Base-by-base conservation (phyloP, 179 eudicot genomes). In the Pouteria campechiana region DNA sequence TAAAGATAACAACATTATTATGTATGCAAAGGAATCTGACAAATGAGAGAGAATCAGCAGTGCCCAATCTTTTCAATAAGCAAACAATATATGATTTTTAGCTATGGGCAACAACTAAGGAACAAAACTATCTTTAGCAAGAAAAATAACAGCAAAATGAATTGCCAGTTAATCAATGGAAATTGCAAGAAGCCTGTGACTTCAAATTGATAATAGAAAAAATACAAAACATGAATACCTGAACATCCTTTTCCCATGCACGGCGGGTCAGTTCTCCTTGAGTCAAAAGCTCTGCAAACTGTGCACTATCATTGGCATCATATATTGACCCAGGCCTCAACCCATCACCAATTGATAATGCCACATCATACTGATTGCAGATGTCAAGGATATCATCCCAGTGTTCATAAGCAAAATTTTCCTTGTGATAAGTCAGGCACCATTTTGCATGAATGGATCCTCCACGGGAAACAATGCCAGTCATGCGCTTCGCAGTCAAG, bases 401-500 rank as follows among this genome's bases (percentile, higher is more conserved):
- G 52, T 90, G 98, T 38, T 90, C 93, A 70, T 86, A 90, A 54
- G 98, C 98, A 63, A 90, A 90, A 49, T 90, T 90, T 72, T 90
- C 98, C 57, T 63, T 81, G 50, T 90, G 98, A 51, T 90, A 86
- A 47, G 98, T 76, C 44, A 90, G 68, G 63, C 95, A 85, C 98
- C 98, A 90, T 55, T 90, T 90, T 25, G 98, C 98, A 67, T 90
- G 98, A 51, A 90, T 90, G 36, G 98, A 90, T 31, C 98, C 98
- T 46, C 98, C 98, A 36, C 98, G 93, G 7, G 98, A 90, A 31
- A 90, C 98, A 52, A 90, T 90, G 20, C 98, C 98, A 12, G 98
- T 90, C 98, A 86, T 90, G 35, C 95, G 69, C 37, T 90, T 90
- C 16, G 98, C 98, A 6, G 98, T 90, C 17, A 90, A 56, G 46